Evolutionary conservation across 2,329 filamentous ascomycete genomes (phyloP), one percentile per base, ranked within the genome.

Genomic region (Venturia oleaginea): DNA sequence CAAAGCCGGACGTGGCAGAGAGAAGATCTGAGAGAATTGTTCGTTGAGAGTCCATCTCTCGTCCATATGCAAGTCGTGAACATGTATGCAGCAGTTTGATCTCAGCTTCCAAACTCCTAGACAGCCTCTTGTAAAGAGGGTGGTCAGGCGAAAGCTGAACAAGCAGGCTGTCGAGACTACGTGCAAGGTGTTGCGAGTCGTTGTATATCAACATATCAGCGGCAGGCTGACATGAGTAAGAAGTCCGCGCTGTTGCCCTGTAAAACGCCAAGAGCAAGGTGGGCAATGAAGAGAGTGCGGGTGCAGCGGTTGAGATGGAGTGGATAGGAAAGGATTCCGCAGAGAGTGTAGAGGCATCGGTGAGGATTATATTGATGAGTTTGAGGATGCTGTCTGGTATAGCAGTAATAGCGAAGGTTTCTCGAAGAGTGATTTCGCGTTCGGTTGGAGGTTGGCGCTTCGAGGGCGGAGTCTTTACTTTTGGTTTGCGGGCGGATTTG

Each of bases 381-480:
- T 84, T 80, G 24, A 92, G 80, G 15, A 97, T 86, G 4, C 87
- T 84, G 66, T 91, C 87, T 0, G 94, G 93, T 73, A 97, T 88
- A 2, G 89, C 89, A 0, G 93, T 97, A 62, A 96, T 89, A 65
- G 87, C 90, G 74, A 96, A 99, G 1, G 84, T 89, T 76, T 99
- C 94, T 67, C 83, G 89, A 55, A 97, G 77, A 0, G 90, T 89
- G 66, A 97, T 78, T 72, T 94, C 89, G 64, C 85, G 81, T 10
- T 79, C 72, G 59, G 66, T 13, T 2, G 64, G 30, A 17, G 22
- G 43, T 54, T 46, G 42, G 13, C 30, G 40, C 51, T 19, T 32
- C 34, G 27, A 38, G 8, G 19, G 67, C 62, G 75, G 71, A 24
- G 70, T 70, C 57, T 75, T 67, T 0, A 68, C 40, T 27, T 66